phyloP scores from a whole-genome alignment of 768 basidiomycete genomes.

The Hygrophoropsis aurantiaca region DNA sequence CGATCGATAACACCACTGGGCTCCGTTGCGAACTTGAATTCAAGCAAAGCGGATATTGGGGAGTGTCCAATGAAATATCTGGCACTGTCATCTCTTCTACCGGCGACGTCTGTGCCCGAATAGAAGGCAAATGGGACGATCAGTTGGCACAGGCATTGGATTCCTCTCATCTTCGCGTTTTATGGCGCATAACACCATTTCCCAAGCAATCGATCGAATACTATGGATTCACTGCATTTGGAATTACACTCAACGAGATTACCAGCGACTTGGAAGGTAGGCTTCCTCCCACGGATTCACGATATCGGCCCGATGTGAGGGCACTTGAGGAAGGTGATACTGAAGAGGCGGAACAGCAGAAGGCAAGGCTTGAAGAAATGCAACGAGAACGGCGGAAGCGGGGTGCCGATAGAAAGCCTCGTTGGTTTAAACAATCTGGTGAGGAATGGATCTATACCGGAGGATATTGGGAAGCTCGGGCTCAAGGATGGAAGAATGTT shows the following conservation, averaged over 20 bases:
- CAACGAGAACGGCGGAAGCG: slow-evolving; percentile 71
- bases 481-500: slow-evolving; percentile 58
- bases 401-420: slow-evolving; percentile 59
- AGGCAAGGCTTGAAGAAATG: slow-evolving; percentile 68
- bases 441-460: slow-evolving; percentile 78
- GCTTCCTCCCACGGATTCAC: slow-evolving; percentile 80
- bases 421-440: slow-evolving; percentile 72
- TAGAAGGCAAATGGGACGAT: slow-evolving; percentile 94
- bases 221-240: slow-evolving; percentile 83
- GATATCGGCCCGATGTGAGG: slow-evolving; percentile 77
- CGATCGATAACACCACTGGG: slow-evolving; percentile 60
- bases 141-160: slow-evolving; percentile 70
- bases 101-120: slow-evolving; percentile 53
- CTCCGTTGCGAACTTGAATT: slow-evolving; percentile 75
- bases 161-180: slow-evolving; percentile 64
- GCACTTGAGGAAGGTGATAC: slow-evolving; percentile 78
- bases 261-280: slow-evolving; percentile 60
- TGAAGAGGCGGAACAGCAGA: slow-evolving; percentile 70
- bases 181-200: slow-evolving; percentile 78
- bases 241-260: slow-evolving; percentile 80
- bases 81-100: slow-evolving; percentile 56
- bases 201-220: slow-evolving; percentile 67
- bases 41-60: slow-evolving; percentile 85
- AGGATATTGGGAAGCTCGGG: slow-evolving; percentile 81
- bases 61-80: slow-evolving; percentile 68